Evolutionary conservation across 2,329 filamentous ascomycete species (phyloP), one percentile per base, ranked within the genome.

Genomic region (Hirsutella thompsonii): DNA sequence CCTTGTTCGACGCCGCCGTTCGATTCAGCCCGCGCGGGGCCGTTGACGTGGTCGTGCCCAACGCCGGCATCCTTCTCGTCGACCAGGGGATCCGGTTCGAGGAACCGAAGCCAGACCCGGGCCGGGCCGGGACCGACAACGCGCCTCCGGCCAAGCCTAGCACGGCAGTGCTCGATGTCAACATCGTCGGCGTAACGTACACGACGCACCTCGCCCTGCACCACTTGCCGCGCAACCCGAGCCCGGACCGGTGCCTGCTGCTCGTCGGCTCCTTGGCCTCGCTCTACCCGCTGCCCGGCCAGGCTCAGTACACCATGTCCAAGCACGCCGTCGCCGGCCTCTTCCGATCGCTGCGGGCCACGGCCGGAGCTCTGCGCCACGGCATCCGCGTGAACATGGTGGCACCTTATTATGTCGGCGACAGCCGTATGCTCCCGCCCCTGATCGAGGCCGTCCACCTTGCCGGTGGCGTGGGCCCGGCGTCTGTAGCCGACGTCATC

Each of bases 241-340:
- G 44, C 14, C 39, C 49, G 4, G 77, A 82, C 54, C 63, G 76
- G 28, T 76, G 79, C 55, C 52, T 84, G 33, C 61, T 84, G 14
- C 62, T 84, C 19, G 58, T 83, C 36, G 75, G 78, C 32, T 81
- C 76, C 9, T 61, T 82, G 28, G 78, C 79, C 1, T 74, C 72
- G 10, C 44, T 76, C 4, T 40, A 51, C n/a, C 58, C 67, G 3
- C 52, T 72, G 23, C 57, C 68, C 2, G 59, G 61, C 33, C 58
- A 66, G 46, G 50, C 61, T 5, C 68, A 76, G 42, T 84, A 84
- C 55, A 66, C 67, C 20, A 65, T 72, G 26, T 69, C 74, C 36
- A 84, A 84, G 55, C 80, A 84, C 57, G 79, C 68, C 18, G 69
- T 84, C 0, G 64, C 80, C 10, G 81, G 79, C 0, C 60, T 83